Evolutionary conservation across 352 stramenopile species (phyloP).

Genomic region (Phytophthora fragariae): DNA sequence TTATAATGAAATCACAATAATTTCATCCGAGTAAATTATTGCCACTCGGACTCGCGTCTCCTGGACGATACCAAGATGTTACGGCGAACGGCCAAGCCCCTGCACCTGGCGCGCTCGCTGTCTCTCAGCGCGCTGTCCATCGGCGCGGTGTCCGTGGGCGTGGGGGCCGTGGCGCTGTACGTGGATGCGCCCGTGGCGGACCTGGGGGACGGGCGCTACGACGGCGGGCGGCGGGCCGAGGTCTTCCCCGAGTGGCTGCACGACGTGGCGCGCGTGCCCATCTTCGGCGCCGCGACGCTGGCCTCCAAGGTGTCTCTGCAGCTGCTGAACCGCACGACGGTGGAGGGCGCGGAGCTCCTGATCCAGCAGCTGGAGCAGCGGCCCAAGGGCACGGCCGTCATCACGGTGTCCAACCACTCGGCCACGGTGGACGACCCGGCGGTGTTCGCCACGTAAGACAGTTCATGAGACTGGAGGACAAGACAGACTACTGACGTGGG

Average conservation of each 20-base stretch:
- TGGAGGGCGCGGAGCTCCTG: slow-evolving; percentile 59
- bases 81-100: slow-evolving; percentile 28
- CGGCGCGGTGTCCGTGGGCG: slow-evolving; percentile 44
- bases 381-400: slow-evolving; percentile 59
- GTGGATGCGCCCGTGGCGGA: slow-evolving; percentile 73
- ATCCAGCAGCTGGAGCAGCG: slow-evolving; percentile 50
- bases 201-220: slow-evolving; percentile 57
- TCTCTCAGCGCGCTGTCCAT: slow-evolving; percentile 33
- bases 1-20: too few species aligned
- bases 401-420: slow-evolving; percentile 89
- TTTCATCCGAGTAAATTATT: too few species aligned
- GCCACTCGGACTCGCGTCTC: background rate
- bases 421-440: slow-evolving; percentile 84
- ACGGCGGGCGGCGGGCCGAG: slow-evolving; percentile 38
- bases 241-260: slow-evolving; percentile 78
- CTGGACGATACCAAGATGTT: slow-evolving; percentile 33
- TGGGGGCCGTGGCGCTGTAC: slow-evolving; percentile 51
- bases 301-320: slow-evolving; percentile 69
- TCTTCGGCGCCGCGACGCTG: slow-evolving; percentile 57
- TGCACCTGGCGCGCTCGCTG: slow-evolving; percentile 24
- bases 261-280: slow-evolving; percentile 56
- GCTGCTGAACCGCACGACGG: slow-evolving; percentile 55
- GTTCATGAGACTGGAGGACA: too few species aligned
- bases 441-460: slow-evolving; percentile 67
- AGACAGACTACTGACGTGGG: background rate